A percentile compares a stretch with the other conserved stretches of the same genome.
These are phyloP conservation scores for Noccaea caerulescens DNA, from an alignment of 345 rosid genomes.

Conservation along the genomic window DNA sequence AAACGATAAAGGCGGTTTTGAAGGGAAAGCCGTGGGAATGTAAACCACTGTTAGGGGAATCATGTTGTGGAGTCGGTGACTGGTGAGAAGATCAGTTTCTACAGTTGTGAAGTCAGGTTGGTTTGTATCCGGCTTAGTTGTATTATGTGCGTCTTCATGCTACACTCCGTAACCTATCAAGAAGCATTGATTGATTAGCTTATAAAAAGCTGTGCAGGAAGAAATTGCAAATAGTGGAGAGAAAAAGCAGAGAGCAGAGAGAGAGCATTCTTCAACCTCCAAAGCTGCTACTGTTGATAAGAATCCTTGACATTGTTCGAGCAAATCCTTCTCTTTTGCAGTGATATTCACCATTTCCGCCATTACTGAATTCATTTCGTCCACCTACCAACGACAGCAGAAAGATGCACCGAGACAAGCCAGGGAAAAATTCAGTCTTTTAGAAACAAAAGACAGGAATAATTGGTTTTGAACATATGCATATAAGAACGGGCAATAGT, in stretches of 20 bases:
- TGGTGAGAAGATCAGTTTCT: conserved; percentile 66
- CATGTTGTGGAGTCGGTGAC: conserved; percentile 53
- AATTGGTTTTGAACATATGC: conserved; percentile 4
- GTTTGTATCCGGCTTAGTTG: conserved; percentile 60
- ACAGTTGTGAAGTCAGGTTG: conserved; percentile 68
- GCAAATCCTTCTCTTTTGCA: conserved; percentile 68
- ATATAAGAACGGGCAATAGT: background rate
- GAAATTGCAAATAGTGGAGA: conserved; percentile 15
- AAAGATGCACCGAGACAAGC: background rate
- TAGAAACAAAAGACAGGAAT: background rate
- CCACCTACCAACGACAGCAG: conserved; percentile 58
- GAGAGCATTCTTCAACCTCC: conserved; percentile 62
- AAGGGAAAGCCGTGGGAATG: conserved; percentile 33
- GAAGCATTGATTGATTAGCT: conserved; percentile 12
- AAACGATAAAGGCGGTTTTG: conserved; percentile 26
- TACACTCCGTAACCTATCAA: conserved; percentile 73
- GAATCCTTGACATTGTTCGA: conserved; percentile 69
- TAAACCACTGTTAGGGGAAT: conserved; percentile 35
- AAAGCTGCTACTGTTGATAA: conserved; percentile 67
- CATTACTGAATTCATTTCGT: conserved; percentile 64
- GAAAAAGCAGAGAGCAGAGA: background rate
- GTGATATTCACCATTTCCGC: conserved; percentile 68
- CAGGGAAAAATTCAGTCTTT: background rate
- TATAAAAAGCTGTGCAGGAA: conserved; percentile 13
- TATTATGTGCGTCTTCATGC: conserved; percentile 86